Base-by-base conservation (phyloP, 257 asterid genomes). In the Coffea eugenioides region DNA sequence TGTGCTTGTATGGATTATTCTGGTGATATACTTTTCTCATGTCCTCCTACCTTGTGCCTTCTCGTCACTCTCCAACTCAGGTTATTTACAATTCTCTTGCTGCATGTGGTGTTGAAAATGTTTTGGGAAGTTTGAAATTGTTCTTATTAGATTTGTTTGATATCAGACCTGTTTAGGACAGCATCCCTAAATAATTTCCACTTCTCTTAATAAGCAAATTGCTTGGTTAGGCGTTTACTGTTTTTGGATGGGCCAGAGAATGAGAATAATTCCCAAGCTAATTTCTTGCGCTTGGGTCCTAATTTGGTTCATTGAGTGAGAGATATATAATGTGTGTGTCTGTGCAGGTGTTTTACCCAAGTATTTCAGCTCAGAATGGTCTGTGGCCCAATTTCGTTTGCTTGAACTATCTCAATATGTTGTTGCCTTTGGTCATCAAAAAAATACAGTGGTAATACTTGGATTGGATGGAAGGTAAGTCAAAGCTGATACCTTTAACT, bases 331-430 rank as follows among this genome's bases (percentile, higher is more conserved):
- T 6, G 27, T 12, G 36, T 1, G 65, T 70, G 39, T 73, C 73
- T 70, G 82, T 77, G 67, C 90, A 95, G 99, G 98, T 79, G 97
- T 92, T 80, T 93, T 95, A 71, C 99, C 96, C 0, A 93, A 90
- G 88, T 95, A 95, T 84, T 95, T 95, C 93, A 93, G 97, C 85
- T 95, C 99, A 43, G 97, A 95, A 75, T 92, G 99, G 98, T 93
- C 99, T 65, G 96, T 95, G 74, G 98, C 99, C 20, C 97, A 93
- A 85, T 95, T 93, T 79, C 99, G 92, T 21, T 87, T 95, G 86
- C 93, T 89, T 20, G 99, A 95, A 90, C 98, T 97, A 81, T 89
- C 83, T 49, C 96, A 88, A 82, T 90, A 90, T 76, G 79, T 88
- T 73, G 99, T 88, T 81, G 97, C 94, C 36, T 95, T 95, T 76